A percentile compares a stretch with the other conserved stretches of the same genome.
These are phyloP conservation scores for Leccinum fibrillosum DNA, from an alignment of 768 basidiomycete genomes.

Conservation along the genomic window DNA sequence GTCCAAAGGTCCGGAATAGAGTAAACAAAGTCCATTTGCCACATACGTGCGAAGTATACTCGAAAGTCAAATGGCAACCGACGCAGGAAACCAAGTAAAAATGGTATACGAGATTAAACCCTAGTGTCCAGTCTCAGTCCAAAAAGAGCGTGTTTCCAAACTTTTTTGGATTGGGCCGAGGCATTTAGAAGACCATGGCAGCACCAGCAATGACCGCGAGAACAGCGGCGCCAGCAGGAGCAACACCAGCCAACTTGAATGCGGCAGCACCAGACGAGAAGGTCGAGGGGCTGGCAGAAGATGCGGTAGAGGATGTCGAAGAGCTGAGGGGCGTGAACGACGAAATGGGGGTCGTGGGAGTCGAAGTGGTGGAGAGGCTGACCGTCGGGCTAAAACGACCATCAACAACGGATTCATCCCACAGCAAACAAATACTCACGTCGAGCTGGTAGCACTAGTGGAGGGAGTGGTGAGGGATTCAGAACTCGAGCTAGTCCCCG, in stretches of 20 bases:
- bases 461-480: not conserved
- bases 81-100: not conserved
- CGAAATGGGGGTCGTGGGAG: slow-evolving; percentile 10
- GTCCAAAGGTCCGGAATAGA: not conserved
- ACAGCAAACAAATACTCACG: slow-evolving; percentile 4
- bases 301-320: slow-evolving; percentile 1
- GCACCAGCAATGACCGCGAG: slow-evolving; percentile 50
- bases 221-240: slow-evolving; percentile 34
- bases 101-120: not conserved
- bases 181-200: slow-evolving; percentile 41
- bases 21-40: not conserved
- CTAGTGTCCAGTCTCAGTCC: not conserved
- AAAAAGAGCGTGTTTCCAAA: not conserved
- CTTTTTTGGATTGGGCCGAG: slow-evolving; percentile 5
- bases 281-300: slow-evolving; percentile 22
- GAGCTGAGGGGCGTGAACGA: not conserved
- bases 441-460: slow-evolving; percentile 3
- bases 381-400: not conserved
- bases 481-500: not conserved
- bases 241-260: slow-evolving; percentile 32
- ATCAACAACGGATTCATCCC: not conserved
- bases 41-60: not conserved
- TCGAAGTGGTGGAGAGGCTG: not conserved
- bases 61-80: not conserved
- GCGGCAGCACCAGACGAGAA: slow-evolving; percentile 28